Percentiles rank a stretch among this genome's conserved stretches.
These are phyloP conservation scores for Lepiota brunneoincarnata DNA, from an alignment of 768 basidiomycete species.

Conservation along the genomic window DNA sequence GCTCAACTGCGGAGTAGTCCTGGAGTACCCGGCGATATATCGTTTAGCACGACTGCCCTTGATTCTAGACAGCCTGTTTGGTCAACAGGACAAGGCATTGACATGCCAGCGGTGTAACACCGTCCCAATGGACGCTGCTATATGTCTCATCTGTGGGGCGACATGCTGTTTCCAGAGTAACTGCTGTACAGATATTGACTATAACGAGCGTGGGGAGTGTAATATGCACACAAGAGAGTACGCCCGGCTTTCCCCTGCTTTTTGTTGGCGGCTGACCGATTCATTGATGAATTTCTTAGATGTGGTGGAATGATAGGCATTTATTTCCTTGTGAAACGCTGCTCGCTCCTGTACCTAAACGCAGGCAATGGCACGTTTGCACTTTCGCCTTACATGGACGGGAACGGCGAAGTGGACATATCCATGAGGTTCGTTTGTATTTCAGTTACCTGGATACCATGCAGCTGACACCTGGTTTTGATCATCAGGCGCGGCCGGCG, in stretches of 20 bases:
- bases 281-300: slow-evolving; percentile 35
- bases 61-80: slow-evolving; percentile 81
- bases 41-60: slow-evolving; percentile 79
- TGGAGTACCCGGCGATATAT: slow-evolving; percentile 85
- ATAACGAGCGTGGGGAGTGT: slow-evolving; percentile 79
- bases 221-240: slow-evolving; percentile 95
- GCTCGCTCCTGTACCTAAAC: slow-evolving; percentile 86
- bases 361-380: slow-evolving; percentile 87
- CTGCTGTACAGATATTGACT: slow-evolving; percentile 77
- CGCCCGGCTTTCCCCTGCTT: slow-evolving; percentile 31
- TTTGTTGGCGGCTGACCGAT: background rate
- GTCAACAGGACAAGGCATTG: slow-evolving; percentile 68
- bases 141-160: slow-evolving; percentile 88
- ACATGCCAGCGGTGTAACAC: slow-evolving; percentile 76
- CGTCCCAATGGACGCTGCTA: slow-evolving; percentile 80
- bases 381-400: slow-evolving; percentile 88
- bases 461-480: slow-evolving; percentile 1
- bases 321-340: slow-evolving; percentile 90
- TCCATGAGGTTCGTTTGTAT: slow-evolving; percentile 71
- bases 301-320: slow-evolving; percentile 89
- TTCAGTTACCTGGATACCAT: background rate
- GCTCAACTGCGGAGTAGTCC: slow-evolving; percentile 70
- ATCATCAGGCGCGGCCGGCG: slow-evolving; percentile 73
- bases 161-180: slow-evolving; percentile 89
- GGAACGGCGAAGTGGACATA: slow-evolving; percentile 90